Base-by-base conservation (phyloP, 345 rosid species). In the Lepidium sativum region DNA sequence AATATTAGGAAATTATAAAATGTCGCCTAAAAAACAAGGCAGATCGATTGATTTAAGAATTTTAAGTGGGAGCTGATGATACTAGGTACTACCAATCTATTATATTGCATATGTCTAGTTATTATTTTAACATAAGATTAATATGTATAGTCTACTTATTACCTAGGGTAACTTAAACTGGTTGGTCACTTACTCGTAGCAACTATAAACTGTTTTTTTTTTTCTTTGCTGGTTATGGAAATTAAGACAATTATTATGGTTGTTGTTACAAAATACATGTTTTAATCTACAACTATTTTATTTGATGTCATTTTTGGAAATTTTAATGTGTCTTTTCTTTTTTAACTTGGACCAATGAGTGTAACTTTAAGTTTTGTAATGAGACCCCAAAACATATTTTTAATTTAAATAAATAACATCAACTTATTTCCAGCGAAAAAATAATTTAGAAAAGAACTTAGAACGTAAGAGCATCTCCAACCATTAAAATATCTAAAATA, bases 1-100 rank as follows among this genome's bases (percentile, higher is more conserved):
- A 51, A 31, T 21, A 51, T 25, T 61, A 45, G 21, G 54, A 67
- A 71, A 79, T 74, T 32, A 54, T 42, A 73, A 33, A 61, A 38
- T 80, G 85, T 75, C 79, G 43, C 79, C 83, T 64, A 74, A 54
- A n/a, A 67, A 56, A 51, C 69, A 69, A 20, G 72, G 80, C 75
- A 78, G 37, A 52, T 37, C 42, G 52, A 69, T 65, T 45, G 67
- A 60, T 54, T 33, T 65, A 58, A 58, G 55, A 65, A 29, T 64
- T 27, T 65, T 18, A 66, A 66, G 76, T 72, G 61, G 66, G 48
- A 39, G 66, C 11, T 69, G 55, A 65, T 50, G 58, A 21, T 42
- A 50, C 40, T n/a, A 58, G 35, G 17, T 51, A 33, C 32, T 37
- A 62, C 54, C 63, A 20, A 55, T 64, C 59, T 47, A 39, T 29